Conservation (phyloP, 2,329 filamentous ascomycete genomes). For the Ampelomyces quisqualis region DNA sequence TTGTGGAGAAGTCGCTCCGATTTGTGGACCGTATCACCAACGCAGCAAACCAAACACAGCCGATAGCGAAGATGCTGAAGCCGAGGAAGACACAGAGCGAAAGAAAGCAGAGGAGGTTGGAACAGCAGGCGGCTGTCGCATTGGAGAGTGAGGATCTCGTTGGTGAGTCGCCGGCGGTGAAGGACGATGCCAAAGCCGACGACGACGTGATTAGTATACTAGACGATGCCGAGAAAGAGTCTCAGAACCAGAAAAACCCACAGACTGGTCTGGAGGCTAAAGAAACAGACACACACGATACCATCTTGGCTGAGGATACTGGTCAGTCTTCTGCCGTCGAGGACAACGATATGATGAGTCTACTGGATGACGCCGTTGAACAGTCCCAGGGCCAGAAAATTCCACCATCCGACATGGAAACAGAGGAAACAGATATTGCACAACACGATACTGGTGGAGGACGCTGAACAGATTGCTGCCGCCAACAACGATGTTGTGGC, state of each 20-base stretch:
- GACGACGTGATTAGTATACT: too few relatives aligned
- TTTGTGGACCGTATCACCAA: constrained; percentile 25
- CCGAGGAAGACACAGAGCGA: constrained; percentile 16
- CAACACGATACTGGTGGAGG: neutral
- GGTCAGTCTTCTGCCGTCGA: too few relatives aligned
- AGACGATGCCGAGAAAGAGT: too few relatives aligned
- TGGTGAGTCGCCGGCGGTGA: neutral
- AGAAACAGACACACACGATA: too few relatives aligned
- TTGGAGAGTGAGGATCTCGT: neutral
- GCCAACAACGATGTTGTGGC: too few relatives aligned
- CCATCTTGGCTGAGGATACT: too few relatives aligned
- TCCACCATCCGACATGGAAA: too few relatives aligned
- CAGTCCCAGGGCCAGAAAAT: too few relatives aligned
- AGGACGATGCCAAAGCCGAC: neutral
- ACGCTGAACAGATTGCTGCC: neutral
- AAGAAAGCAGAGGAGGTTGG: constrained; percentile 14
- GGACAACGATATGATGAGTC: neutral
- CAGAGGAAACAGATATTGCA: too few relatives aligned
- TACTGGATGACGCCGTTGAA: neutral
- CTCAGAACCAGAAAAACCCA: too few relatives aligned
- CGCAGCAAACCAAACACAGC: constrained; percentile 18
- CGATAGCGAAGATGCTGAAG: constrained; percentile 10
- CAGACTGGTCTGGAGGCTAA: too few relatives aligned
- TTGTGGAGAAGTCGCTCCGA: constrained; percentile 20
- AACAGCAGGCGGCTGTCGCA: neutral